Conservation (phyloP, 1,284 basidiomycete species). For the Lignosus rhinocerotis region DNA sequence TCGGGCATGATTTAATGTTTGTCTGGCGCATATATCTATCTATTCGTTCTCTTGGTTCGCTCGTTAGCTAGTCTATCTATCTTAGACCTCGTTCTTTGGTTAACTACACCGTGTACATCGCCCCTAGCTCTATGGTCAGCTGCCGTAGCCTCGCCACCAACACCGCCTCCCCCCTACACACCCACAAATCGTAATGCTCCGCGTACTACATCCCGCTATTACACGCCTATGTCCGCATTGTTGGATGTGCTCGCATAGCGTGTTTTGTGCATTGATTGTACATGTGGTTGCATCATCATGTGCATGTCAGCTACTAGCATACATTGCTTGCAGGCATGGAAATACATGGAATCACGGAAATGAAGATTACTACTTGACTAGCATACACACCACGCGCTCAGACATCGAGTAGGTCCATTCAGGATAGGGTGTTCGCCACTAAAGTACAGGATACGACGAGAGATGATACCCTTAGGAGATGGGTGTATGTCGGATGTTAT, state of each 20-base stretch:
- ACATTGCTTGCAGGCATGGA: slow-evolving; percentile 4
- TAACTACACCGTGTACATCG: slow-evolving; percentile 10
- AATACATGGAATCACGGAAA: slow-evolving; percentile 5
- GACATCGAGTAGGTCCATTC: neutral
- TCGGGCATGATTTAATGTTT: slow-evolving; percentile 23
- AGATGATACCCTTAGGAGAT: neutral
- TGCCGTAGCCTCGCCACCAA: neutral
- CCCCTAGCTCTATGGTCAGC: neutral
- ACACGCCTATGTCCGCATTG: neutral
- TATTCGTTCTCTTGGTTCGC: slow-evolving; percentile 4
- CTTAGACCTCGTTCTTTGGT: slow-evolving; percentile 21
- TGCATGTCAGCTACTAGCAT: neutral
- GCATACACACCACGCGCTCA: neutral
- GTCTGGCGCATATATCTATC: slow-evolving; percentile 1
- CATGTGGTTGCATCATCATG: neutral
- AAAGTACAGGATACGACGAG: neutral
- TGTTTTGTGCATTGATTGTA: slow-evolving; percentile 4
- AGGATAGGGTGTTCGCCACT: neutral
- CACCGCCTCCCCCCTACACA: neutral
- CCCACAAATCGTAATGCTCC: neutral
- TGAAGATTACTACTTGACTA: neutral
- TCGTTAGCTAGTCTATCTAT: slow-evolving; percentile 22
- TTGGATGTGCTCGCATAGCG: neutral
- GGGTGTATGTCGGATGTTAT: neutral
- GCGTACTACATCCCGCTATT: slow-evolving; percentile 8